These are phyloP conservation scores for Trichoderma sp. DNA, from an alignment of 2,329 filamentous ascomycete genomes.

Conservation along the genomic window DNA sequence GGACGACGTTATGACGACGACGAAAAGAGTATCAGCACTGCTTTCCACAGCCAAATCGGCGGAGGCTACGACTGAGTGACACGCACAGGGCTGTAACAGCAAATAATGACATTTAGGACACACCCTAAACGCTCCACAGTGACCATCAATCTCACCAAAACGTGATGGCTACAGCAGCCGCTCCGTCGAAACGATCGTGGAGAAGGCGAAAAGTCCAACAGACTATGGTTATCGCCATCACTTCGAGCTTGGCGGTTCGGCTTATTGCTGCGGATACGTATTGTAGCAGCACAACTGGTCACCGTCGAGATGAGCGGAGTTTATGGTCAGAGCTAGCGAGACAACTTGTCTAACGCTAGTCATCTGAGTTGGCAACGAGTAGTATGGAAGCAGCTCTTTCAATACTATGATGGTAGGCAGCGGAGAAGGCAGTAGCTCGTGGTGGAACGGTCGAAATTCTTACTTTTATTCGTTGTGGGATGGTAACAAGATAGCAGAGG, in stretches of 20 bases:
- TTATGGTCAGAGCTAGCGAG: slow-evolving; percentile 12
- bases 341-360: slow-evolving; percentile 6
- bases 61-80: slow-evolving; percentile 57
- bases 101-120: slow-evolving; percentile 38
- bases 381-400: not conserved
- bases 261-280: slow-evolving; percentile 16
- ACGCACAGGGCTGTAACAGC: slow-evolving; percentile 29
- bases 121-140: slow-evolving; percentile 21
- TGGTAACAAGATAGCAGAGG: not conserved
- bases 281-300: slow-evolving; percentile 11
- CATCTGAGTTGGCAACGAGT: not conserved
- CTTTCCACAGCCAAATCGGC: slow-evolving; percentile 93
- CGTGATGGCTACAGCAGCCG: slow-evolving; percentile 18
- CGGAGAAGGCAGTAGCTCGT: not conserved
- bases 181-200: slow-evolving; percentile 19
- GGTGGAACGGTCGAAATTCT: not conserved
- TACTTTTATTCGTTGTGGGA: slow-evolving; percentile 1
- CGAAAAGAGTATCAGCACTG: slow-evolving; percentile 92
- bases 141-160: slow-evolving; percentile 13
- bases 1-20: slow-evolving; percentile 83
- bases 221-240: not conserved
- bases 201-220: not conserved
- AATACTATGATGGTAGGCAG: slow-evolving; percentile 1
- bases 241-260: slow-evolving; percentile 9
- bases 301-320: slow-evolving; percentile 11